These are phyloP conservation scores for Capsicum chinense DNA, from an alignment of 257 asterid genomes.

Conservation along the genomic window DNA sequence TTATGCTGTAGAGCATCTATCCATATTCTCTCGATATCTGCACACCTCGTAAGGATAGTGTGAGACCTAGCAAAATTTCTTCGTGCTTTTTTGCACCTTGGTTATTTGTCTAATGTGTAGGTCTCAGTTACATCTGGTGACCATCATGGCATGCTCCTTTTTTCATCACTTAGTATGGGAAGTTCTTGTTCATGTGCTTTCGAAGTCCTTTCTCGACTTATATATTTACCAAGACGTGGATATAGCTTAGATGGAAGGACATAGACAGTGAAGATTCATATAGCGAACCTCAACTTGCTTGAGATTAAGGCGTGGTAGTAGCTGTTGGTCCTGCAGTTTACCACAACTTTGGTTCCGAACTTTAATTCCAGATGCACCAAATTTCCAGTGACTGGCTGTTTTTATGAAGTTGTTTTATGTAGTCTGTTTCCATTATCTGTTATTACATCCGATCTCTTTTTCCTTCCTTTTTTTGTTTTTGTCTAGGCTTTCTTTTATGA, in stretches of 20 bases:
- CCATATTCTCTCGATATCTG: not conserved
- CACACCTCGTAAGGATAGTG: not conserved
- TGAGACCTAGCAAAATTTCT: not conserved
- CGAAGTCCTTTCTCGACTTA: not conserved
- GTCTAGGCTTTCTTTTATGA: not conserved
- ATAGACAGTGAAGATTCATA: not conserved
- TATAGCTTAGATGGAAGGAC: constrained; percentile 14
- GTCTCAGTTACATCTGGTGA: not conserved
- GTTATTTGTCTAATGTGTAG: not conserved
- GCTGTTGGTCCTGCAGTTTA: not conserved
- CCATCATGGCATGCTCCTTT: not conserved
- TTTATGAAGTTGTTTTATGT: not conserved
- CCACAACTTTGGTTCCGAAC: not conserved
- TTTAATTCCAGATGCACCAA: not conserved
- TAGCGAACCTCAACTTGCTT: not conserved
- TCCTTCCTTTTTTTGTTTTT: not conserved
- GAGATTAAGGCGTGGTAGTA: not conserved
- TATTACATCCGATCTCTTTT: constrained; percentile 11
- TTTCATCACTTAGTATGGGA: not conserved
- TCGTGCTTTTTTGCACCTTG: not conserved
- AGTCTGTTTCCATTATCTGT: not conserved
- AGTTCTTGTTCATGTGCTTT: constrained; percentile 7
- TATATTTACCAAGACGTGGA: not conserved
- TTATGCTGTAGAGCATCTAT: not conserved
- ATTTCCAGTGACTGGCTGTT: not conserved